These are phyloP conservation scores for Neonectria coccinea DNA, from an alignment of 2,329 filamentous ascomycete genomes.

Conservation along the genomic window DNA sequence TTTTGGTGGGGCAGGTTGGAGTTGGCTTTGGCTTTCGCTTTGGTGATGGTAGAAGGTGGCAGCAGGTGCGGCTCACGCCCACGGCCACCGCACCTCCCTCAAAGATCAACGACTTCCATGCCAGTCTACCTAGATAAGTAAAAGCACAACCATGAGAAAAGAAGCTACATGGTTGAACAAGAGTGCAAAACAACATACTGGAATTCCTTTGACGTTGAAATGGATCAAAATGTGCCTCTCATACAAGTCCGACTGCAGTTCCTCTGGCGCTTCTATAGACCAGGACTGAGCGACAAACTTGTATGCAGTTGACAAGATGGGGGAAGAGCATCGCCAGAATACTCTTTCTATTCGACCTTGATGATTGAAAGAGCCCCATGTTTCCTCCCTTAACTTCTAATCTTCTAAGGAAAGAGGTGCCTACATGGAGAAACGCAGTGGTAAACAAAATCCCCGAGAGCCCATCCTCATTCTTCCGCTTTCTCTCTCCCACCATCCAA, in stretches of 20 bases:
- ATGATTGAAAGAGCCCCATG: neutral
- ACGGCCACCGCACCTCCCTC: no score
- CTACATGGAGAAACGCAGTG: neutral
- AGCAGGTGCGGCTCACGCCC: neutral
- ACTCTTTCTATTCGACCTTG: neutral
- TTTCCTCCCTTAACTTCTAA: neutral
- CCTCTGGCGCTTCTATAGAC: neutral
- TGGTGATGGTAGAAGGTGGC: conserved; percentile 3
- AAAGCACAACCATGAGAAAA: neutral
- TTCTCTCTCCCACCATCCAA: conserved; percentile 3
- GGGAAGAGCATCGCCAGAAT: neutral
- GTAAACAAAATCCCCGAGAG: conserved; percentile 1
- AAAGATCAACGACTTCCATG: no score
- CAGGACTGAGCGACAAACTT: neutral
- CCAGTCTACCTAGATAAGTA: no score
- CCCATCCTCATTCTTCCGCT: neutral
- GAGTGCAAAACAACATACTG: no score
- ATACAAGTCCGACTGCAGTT: neutral
- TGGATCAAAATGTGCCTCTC: no score
- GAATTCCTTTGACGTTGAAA: no score
- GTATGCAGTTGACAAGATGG: neutral
- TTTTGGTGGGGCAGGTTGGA: conserved; percentile 20
- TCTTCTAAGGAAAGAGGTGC: neutral
- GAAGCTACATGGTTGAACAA: neutral
- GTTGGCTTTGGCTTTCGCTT: conserved; percentile 12